phyloP scores from a whole-genome alignment of 2,329 filamentous ascomycete species.

The Phialophora expanda region DNA sequence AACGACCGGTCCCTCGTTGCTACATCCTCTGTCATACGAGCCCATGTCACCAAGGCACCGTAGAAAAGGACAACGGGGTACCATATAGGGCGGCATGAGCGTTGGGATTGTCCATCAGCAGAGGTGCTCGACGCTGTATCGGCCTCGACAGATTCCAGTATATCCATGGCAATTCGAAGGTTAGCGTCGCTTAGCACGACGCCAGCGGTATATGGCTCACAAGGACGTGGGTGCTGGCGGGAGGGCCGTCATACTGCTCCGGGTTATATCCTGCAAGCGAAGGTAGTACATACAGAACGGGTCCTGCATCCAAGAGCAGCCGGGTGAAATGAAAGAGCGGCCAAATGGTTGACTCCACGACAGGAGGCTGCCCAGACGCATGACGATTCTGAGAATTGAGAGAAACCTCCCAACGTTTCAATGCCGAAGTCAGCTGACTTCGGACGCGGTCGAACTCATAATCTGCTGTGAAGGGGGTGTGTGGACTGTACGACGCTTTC shows the following conservation, averaged over 20 bases:
- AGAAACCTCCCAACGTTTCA: neutral
- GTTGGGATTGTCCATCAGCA: neutral
- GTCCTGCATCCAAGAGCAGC: constrained; percentile 6
- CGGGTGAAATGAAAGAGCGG: constrained; percentile 5
- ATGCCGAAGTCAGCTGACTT: neutral
- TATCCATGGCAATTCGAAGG: neutral
- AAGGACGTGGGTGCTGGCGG: neutral
- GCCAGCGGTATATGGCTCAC: neutral
- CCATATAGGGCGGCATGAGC: constrained; percentile 14
- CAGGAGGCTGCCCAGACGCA: neutral
- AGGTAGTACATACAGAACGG: constrained; percentile 3
- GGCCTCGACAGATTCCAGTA: constrained; percentile 12
- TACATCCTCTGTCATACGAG: constrained; percentile 7
- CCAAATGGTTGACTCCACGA: neutral
- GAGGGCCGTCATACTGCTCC: constrained; percentile 6
- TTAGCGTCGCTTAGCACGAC: neutral
- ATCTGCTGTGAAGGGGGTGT: constrained; percentile 13
- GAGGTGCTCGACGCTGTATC: neutral
- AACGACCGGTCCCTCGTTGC: neutral
- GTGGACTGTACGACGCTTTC: neutral
- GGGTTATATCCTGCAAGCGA: constrained; percentile 13
- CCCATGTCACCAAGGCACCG: constrained; percentile 17
- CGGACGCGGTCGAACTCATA: neutral
- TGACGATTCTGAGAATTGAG: neutral
- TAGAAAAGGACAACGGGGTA: constrained; percentile 23